Conservation (phyloP, 192 early-diverging fungal genomes). For the Entrophospora sp. region DNA sequence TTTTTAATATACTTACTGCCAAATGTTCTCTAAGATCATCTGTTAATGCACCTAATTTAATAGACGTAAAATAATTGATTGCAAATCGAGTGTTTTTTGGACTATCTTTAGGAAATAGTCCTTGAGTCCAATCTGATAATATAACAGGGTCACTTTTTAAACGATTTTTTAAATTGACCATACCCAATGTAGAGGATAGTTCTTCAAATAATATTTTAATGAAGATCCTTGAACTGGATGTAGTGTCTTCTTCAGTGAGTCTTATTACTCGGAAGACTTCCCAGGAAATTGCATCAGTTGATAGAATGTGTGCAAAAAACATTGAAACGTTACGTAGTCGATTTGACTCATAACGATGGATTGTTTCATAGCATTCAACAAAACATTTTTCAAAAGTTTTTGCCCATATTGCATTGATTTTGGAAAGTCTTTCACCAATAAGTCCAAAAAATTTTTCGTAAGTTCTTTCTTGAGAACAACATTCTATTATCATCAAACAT, state of each 20-base stretch:
- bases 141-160: constrained; percentile 53
- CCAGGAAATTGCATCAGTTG: constrained; percentile 80
- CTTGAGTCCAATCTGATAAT: constrained; percentile 66
- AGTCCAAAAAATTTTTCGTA: constrained; percentile 91
- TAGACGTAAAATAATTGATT: constrained; percentile 96
- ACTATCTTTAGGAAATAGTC: constrained; percentile 86
- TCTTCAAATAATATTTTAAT: constrained; percentile 93
- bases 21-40: constrained; percentile 88
- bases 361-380: constrained; percentile 76
- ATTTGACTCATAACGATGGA: constrained; percentile 91
- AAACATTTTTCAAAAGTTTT: constrained; percentile 73
- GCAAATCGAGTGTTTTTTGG: constrained; percentile 86
- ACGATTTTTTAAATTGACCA: constrained; percentile 64
- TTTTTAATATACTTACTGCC: constrained; percentile 42
- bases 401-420: constrained; percentile 70
- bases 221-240: constrained; percentile 93
- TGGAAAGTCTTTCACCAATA: constrained; percentile 87
- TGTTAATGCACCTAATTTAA: constrained; percentile 85
- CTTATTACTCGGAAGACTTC: constrained; percentile 66
- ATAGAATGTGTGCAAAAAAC: constrained; percentile 81
- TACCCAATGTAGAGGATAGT: constrained; percentile 70
- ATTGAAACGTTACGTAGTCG: constrained; percentile 87
- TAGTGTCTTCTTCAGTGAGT: constrained; percentile 93
- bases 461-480: constrained; percentile 91
- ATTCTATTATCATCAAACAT: constrained; percentile 95